Percentiles rank a stretch among this genome's conserved stretches.
phyloP scores from a whole-genome alignment of 139 green algal species.

The Closterium sp. region DNA sequence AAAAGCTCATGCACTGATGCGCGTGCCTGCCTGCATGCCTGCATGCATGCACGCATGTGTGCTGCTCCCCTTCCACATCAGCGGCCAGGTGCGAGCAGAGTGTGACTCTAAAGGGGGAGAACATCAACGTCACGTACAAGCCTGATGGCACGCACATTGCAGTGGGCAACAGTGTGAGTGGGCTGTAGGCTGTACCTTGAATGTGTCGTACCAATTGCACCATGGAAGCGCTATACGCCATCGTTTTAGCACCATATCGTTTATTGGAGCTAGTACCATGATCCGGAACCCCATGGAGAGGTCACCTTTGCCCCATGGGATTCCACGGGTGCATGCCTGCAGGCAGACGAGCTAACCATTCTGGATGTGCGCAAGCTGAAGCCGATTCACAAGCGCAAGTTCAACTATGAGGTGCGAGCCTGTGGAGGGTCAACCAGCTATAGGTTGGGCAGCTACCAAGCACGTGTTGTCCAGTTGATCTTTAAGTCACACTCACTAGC shows the following conservation, averaged over 20 bases:
- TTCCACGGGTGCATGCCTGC: not conserved
- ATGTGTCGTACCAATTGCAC: not conserved
- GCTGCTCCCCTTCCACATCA: not conserved
- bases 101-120: conserved; percentile 38
- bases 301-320: no score
- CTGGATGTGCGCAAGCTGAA: conserved; percentile 33
- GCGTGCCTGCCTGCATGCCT: no score
- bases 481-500: no score
- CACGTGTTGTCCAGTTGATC: no score
- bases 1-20: no score
- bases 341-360: conserved; percentile 46
- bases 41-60: not conserved
- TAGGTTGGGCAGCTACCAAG: no score
- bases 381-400: conserved; percentile 23
- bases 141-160: conserved; percentile 41
- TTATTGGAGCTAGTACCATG: not conserved
- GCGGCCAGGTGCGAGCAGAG: conserved; percentile 22
- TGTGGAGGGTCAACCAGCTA: no score
- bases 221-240: not conserved
- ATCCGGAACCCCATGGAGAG: not conserved
- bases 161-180: conserved; percentile 42
- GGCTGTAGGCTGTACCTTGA: not conserved
- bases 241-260: no score
- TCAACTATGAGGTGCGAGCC: conserved; percentile 45
- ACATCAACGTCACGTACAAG: conserved; percentile 49